phyloP scores from a whole-genome alignment of 2,329 filamentous ascomycete species.

The Neofusicoccum cordaticola region DNA sequence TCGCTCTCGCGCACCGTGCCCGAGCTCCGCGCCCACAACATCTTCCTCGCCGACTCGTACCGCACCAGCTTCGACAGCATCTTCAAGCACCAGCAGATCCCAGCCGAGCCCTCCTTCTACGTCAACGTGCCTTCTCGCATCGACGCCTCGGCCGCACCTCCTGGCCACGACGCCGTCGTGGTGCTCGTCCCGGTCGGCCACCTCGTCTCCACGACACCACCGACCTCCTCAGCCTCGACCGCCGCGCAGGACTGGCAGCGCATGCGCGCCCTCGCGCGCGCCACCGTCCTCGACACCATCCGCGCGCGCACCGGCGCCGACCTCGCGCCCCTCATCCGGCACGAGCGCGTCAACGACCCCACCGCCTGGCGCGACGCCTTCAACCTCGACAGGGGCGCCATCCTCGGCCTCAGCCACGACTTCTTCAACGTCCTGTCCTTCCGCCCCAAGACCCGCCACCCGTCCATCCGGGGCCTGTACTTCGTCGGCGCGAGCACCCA shows the following conservation, averaged over 20 bases:
- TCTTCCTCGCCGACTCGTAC: slow-evolving; percentile 73
- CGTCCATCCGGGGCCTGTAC: slow-evolving; percentile 54
- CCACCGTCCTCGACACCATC: slow-evolving; percentile 61
- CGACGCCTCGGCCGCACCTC: slow-evolving; percentile 65
- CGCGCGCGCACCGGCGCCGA: slow-evolving; percentile 57
- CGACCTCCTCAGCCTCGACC: slow-evolving; percentile 42
- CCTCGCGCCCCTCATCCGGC: slow-evolving; percentile 50
- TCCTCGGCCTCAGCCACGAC: slow-evolving; percentile 67
- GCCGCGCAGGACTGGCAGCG: slow-evolving; percentile 59
- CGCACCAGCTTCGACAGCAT: slow-evolving; percentile 72
- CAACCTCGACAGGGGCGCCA: slow-evolving; percentile 73
- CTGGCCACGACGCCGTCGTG: slow-evolving; percentile 63
- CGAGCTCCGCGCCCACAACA: slow-evolving; percentile 68
- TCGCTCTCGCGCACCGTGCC: slow-evolving; percentile 59
- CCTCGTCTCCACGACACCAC: slow-evolving; percentile 44
- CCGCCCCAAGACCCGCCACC: slow-evolving; percentile 58
- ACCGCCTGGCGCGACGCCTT: slow-evolving; percentile 63
- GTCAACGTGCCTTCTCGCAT: slow-evolving; percentile 72
- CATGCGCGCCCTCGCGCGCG: slow-evolving; percentile 59
- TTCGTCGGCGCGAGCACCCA: slow-evolving; percentile 76
- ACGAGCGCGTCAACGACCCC: slow-evolving; percentile 67
- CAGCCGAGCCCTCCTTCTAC: slow-evolving; percentile 69
- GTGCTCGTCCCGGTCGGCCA: slow-evolving; percentile 72
- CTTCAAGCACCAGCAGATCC: slow-evolving; percentile 67
- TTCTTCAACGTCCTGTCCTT: slow-evolving; percentile 73